A percentile compares a stretch with the other conserved stretches of the same genome.
phyloP scores from a whole-genome alignment of 257 asterid genomes.

The Voacanga thouarsii region DNA sequence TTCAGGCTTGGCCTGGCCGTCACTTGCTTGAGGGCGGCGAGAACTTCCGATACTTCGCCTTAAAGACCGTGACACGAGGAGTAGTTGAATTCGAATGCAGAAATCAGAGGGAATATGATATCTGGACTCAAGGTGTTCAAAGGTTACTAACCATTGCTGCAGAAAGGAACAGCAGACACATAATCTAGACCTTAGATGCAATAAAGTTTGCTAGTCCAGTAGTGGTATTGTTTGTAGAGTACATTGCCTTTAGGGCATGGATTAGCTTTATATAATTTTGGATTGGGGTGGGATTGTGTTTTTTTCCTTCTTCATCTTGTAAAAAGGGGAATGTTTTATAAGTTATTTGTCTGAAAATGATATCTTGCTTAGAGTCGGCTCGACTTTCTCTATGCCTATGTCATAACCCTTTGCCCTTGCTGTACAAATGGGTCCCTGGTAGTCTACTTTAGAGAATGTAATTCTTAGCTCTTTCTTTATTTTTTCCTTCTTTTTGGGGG shows the following conservation, averaged over 20 bases:
- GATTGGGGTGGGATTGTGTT: constrained; percentile 39
- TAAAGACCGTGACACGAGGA: constrained; percentile 73
- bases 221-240: constrained; percentile 10
- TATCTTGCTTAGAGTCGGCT: constrained; percentile 17
- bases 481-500: background rate
- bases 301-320: constrained; percentile 22
- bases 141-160: constrained; percentile 73
- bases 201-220: constrained; percentile 17
- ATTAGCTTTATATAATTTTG: constrained; percentile 30
- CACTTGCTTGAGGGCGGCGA: constrained; percentile 90
- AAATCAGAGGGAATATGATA: constrained; percentile 77
- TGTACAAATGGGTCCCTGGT: no score
- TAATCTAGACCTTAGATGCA: constrained; percentile 17
- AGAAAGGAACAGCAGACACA: constrained; percentile 63
- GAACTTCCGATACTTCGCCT: constrained; percentile 66
- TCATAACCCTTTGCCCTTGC: background rate
- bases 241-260: constrained; percentile 7
- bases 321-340: constrained; percentile 11
- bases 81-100: constrained; percentile 86
- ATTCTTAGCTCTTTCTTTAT: background rate
- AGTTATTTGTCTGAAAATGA: constrained; percentile 7
- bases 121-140: constrained; percentile 95
- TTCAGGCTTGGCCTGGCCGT: constrained; percentile 96
- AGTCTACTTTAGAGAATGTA: background rate
- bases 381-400: background rate